Evolutionary conservation across 2,329 filamentous ascomycete genomes (phyloP).

Genomic region (Paramyrothecium roridum): DNA sequence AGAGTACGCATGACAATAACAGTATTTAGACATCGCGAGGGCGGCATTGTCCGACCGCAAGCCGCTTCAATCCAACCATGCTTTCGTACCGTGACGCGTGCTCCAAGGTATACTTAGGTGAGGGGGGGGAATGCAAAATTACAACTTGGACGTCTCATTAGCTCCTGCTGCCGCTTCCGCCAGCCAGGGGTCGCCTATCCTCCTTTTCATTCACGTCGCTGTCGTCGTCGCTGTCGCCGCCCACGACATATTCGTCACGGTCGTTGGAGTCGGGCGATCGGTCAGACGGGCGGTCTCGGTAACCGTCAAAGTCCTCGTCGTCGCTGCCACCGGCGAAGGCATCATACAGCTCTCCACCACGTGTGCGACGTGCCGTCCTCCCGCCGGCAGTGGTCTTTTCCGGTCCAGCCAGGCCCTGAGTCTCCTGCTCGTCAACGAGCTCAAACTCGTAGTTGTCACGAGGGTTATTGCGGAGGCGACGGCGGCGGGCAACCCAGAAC

Average conservation of each 20-base stretch:
- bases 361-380: slow-evolving; percentile 44
- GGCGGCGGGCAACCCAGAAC: slow-evolving; percentile 75
- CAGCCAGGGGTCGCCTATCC: slow-evolving; percentile 19
- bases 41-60: neutral
- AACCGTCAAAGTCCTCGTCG: slow-evolving; percentile 55
- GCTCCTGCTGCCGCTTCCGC: slow-evolving; percentile 4
- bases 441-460: slow-evolving; percentile 93
- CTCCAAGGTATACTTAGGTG: neutral
- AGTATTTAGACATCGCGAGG: neutral
- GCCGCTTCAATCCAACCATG: too few species aligned
- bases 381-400: slow-evolving; percentile 41
- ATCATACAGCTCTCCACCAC: slow-evolving; percentile 92
- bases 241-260: slow-evolving; percentile 47
- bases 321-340: slow-evolving; percentile 86
- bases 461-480: slow-evolving; percentile 68
- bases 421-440: slow-evolving; percentile 80
- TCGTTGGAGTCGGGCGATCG: slow-evolving; percentile 26
- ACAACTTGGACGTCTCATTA: neutral
- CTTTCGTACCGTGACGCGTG: too few species aligned
- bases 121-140: neutral
- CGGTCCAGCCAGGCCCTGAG: slow-evolving; percentile 47
- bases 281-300: slow-evolving; percentile 34
- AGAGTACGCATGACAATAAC: neutral
- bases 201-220: slow-evolving; percentile 25
- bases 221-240: slow-evolving; percentile 42